Conservation (phyloP, 345 rosid species). For the Eucalyptus cladocalyx region DNA sequence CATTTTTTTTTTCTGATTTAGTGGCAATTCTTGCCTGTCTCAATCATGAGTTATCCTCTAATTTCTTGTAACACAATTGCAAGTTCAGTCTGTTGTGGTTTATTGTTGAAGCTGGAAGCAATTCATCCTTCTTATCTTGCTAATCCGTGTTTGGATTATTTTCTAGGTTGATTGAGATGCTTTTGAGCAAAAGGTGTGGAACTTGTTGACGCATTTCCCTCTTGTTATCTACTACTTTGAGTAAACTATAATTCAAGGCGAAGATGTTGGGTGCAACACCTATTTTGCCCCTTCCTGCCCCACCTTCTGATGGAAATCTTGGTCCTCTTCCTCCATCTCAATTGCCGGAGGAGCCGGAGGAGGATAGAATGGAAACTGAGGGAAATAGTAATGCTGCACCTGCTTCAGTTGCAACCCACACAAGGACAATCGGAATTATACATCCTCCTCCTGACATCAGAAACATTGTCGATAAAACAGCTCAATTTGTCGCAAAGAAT, state of each 20-base stretch:
- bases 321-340: conserved; percentile 57
- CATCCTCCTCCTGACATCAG: conserved; percentile 84
- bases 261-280: conserved; percentile 39
- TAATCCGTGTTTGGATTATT: not conserved
- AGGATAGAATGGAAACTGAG: conserved; percentile 23
- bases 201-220: not conserved
- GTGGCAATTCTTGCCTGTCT: not conserved
- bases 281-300: conserved; percentile 73
- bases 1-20: not conserved
- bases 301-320: conserved; percentile 51
- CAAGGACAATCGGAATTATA: conserved; percentile 72
- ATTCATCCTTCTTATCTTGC: not conserved
- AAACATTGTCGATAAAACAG: conserved; percentile 73
- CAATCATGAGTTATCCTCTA: not conserved
- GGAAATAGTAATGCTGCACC: conserved; percentile 27
- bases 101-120: not conserved
- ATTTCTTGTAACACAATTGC: not conserved
- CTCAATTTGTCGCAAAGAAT: conserved; percentile 61
- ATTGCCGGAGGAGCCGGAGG: conserved; percentile 23
- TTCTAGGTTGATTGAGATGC: not conserved
- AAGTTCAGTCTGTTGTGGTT: not conserved
- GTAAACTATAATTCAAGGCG: not conserved
- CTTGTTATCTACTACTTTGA: not conserved
- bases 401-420: conserved; percentile 59
- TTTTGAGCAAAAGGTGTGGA: not conserved